Evolutionary conservation across 2,329 filamentous ascomycete species (phyloP), one percentile per base, ranked within the genome.

Genomic region (Sporothrix protearum): DNA sequence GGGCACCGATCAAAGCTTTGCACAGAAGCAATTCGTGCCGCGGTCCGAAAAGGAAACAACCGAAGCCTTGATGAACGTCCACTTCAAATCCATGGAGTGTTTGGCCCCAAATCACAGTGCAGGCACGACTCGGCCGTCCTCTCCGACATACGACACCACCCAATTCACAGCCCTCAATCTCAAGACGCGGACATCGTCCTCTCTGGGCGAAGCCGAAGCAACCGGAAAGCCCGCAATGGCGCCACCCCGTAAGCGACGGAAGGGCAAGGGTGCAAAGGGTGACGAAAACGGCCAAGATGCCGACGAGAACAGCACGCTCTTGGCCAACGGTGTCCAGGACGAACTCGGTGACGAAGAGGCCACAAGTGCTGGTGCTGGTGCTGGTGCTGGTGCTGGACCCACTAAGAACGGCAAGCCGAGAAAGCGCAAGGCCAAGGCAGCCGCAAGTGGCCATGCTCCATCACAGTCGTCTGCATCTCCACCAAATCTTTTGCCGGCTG

Each of bases 1-100:
- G 86, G 91, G 91, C 10, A 91, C 91, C 0, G 91, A 93, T 78
- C 78, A 84, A n/a, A 87, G 83, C 71, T 93, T 93, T 77, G 84
- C 82, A 73, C 79, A 80, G 28, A 78, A 71, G 22, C 74, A 84
- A 74, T 93, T 89, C 76, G 81, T 87, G 7, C 86, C 89, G 0
- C 82, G 83, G 10, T 83, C 85, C 7, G 81, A 84, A 72, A 85
- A 87, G 75, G 88, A 90, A 49, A 87, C 87, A 2, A 82, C 83
- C 42, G 88, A 90, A 72, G 84, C 85, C 14, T 79, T 89, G 42
- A 84, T 87, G 49, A 83, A 85, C 73, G 82, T 85, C 45, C 83
- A 89, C 57, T 79, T 90, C 19, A 84, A 85, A 14, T 83, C 85
- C 49, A 80, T 92, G 61, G 82, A 85, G 67, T 87, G 88, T 74